Percentiles rank a stretch among this genome's conserved stretches.
Conservation (phyloP, 2,329 filamentous ascomycete species). For the Phyllosticta citrichinensis region DNA sequence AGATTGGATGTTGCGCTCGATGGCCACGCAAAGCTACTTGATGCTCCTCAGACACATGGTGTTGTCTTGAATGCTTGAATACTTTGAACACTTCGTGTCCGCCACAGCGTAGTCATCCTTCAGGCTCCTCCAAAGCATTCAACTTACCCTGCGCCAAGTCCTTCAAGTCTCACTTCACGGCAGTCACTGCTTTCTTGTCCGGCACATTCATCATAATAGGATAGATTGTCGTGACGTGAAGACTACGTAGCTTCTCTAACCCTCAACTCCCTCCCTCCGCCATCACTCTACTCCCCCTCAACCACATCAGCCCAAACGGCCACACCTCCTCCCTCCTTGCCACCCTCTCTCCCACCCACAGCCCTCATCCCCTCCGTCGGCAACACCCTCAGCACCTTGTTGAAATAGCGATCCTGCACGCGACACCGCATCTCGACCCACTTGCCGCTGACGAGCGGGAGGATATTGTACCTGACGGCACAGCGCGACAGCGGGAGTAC, state of each 20-base stretch:
- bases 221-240: too few relatives aligned
- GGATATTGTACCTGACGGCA: constrained; percentile 60
- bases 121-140: too few relatives aligned
- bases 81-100: too few relatives aligned
- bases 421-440: constrained; percentile 67
- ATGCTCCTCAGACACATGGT: too few relatives aligned
- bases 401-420: constrained; percentile 85
- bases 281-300: constrained; percentile 13
- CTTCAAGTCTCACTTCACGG: too few relatives aligned
- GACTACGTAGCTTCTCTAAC: not conserved
- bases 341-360: not conserved
- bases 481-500: constrained; percentile 73
- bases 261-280: not conserved
- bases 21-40: too few relatives aligned
- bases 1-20: too few relatives aligned
- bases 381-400: constrained; percentile 74
- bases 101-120: too few relatives aligned
- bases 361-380: constrained; percentile 59
- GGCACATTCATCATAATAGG: too few relatives aligned
- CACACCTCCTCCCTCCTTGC: constrained; percentile 41
- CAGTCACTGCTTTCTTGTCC: too few relatives aligned
- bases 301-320: constrained; percentile 23
- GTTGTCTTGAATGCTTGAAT: too few relatives aligned
- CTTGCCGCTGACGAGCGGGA: constrained; percentile 52
- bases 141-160: too few relatives aligned